Evolutionary conservation across 345 rosid species (phyloP).

Genomic region (Litchi chinensis): DNA sequence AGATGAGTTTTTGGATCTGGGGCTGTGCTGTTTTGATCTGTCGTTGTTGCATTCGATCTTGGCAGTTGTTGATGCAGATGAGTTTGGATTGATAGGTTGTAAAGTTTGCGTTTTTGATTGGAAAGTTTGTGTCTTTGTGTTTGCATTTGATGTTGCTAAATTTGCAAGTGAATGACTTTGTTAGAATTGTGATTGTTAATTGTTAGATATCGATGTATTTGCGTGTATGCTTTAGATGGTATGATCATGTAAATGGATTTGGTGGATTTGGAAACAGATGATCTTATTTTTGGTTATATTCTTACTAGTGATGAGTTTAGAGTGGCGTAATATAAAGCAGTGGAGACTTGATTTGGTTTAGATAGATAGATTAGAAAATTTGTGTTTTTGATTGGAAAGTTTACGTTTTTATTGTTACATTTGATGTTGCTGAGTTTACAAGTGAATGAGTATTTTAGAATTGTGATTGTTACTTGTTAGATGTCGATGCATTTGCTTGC

Average conservation of each 20-base stretch:
- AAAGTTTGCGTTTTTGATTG: neutral
- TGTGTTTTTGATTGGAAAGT: neutral
- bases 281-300: no score
- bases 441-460: neutral
- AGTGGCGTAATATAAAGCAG: no score
- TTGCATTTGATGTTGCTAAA: neutral
- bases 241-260: no score
- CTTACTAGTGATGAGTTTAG: no score
- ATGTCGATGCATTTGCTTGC: neutral
- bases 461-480: neutral
- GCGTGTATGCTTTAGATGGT: no score
- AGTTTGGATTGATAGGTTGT: neutral
- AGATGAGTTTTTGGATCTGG: constrained; percentile 1
- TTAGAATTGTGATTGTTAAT: neutral
- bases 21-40: neutral
- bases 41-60: neutral
- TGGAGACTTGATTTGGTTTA: neutral
- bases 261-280: no score
- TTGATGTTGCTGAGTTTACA: neutral
- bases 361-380: no score
- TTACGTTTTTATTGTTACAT: neutral
- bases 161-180: neutral
- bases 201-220: no score
- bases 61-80: neutral
- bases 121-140: no score